Conservation (phyloP, 371 early-diverging fungal genomes). For the Rhizopus microsporus region DNA sequence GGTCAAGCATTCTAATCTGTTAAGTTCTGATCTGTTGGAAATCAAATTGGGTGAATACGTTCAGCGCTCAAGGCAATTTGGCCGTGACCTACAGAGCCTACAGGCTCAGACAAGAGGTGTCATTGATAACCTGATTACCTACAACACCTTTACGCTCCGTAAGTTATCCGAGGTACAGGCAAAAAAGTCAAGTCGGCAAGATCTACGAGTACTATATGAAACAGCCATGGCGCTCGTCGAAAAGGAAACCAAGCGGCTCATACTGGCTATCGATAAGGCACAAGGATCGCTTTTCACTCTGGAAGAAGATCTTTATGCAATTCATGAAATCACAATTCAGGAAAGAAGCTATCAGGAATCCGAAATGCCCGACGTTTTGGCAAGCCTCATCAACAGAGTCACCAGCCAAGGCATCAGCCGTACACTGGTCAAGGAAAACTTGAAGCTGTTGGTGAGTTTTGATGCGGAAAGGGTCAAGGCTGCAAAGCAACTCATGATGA, state of each 20-base stretch:
- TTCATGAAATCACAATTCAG: constrained; percentile 48
- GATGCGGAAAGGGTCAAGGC: constrained; percentile 39
- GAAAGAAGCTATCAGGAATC: constrained; percentile 38
- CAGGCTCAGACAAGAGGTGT: constrained; percentile 27
- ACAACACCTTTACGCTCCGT: constrained; percentile 46
- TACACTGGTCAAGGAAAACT: constrained; percentile 41
- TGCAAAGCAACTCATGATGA: constrained; percentile 31
- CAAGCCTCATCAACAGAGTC: constrained; percentile 35
- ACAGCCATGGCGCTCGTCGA: constrained; percentile 45
- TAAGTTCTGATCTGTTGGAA: constrained; percentile 32
- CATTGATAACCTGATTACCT: constrained; percentile 49
- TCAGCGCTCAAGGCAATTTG: constrained; percentile 34
- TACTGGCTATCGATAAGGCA: constrained; percentile 39
- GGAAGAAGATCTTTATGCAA: constrained; percentile 39
- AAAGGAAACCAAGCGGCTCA: constrained; percentile 39
- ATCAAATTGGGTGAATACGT: constrained; percentile 43
- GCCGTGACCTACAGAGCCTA: constrained; percentile 35
- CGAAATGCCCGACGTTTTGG: constrained; percentile 35
- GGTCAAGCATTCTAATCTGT: constrained; percentile 44
- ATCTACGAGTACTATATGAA: constrained; percentile 39
- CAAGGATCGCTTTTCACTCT: constrained; percentile 32
- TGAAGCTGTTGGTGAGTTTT: constrained; percentile 35
- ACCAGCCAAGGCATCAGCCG: constrained; percentile 33
- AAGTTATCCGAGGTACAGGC: constrained; percentile 37
- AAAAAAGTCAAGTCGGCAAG: constrained; percentile 35